phyloP scores from a whole-genome alignment of 257 asterid species.

The Solanum sparsipilum region DNA sequence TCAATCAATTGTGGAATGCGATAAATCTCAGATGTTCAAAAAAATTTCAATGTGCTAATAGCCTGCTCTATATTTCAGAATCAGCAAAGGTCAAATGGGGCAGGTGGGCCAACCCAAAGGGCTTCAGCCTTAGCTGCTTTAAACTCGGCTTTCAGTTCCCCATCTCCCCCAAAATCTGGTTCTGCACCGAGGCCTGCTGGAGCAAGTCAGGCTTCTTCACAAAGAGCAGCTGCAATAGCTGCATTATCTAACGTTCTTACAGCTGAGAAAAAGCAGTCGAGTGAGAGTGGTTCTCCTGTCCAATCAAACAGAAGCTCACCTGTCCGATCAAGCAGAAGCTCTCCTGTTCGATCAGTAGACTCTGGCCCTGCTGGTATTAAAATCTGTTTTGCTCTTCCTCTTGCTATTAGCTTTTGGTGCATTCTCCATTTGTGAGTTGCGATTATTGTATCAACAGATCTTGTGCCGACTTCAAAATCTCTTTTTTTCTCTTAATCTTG shows the following conservation, averaged over 20 bases:
- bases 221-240: constrained; percentile 95
- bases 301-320: constrained; percentile 66
- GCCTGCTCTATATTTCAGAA: neutral
- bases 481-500: neutral
- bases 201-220: constrained; percentile 53
- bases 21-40: neutral
- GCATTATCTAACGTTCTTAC: constrained; percentile 72
- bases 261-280: constrained; percentile 69
- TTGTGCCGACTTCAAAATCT: neutral
- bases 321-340: constrained; percentile 53
- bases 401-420: neutral
- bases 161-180: constrained; percentile 40
- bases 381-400: neutral
- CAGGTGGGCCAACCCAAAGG: constrained; percentile 90
- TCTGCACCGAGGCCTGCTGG: constrained; percentile 42
- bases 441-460: neutral
- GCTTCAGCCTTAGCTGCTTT: constrained; percentile 98
- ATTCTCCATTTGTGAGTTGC: neutral
- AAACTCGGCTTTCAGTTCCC: constrained; percentile 75
- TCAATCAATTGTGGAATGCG: neutral
- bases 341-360: constrained; percentile 30
- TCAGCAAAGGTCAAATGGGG: constrained; percentile 67
- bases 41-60: neutral
- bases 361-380: constrained; percentile 52
- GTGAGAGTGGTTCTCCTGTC: constrained; percentile 51